Evolutionary conservation across 2,329 filamentous ascomycete genomes (phyloP), one percentile per base, ranked within the genome.

Genomic region (Diaporthe amygdali): DNA sequence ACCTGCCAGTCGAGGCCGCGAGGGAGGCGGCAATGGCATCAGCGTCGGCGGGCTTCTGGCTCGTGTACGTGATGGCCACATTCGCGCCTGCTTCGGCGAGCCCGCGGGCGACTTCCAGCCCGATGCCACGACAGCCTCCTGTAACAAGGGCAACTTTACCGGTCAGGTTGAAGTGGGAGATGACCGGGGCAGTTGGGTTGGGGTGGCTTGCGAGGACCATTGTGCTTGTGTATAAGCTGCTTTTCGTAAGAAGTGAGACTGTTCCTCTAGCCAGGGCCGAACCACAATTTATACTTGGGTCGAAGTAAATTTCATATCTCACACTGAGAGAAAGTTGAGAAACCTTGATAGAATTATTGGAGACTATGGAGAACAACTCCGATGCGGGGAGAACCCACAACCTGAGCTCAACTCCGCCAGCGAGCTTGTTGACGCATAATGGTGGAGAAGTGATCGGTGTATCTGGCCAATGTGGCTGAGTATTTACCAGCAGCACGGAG

Each of bases 21-120:
- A 66, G 32, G 25, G 68, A 47, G 56, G 77, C 74, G 15, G 72
- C 55, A 20, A 74, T 71, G 2, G 78, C 79, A 37, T 77, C 75
- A 12, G 77, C 78, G 12, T 79, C 75, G 37, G 73, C 71, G 1
- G 75, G 71, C 9, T 74, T 71, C n/a, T 79, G 79, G 61, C 76
- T 77, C 3, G 74, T 73, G 71, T 81, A 82, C 1, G 80, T 77
- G 56, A 81, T 76, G 44, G 75, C 78, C 9, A 80, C 76, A 20
- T 78, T 75, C 9, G 76, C 76, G 22, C 77, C 77, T 56, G 76
- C 76, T 56, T 79, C 78, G 20, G 73, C 75, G 14, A 80, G 74
- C 1, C 78, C 77, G 44, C 77, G 75, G 37, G 77, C 78, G 20
- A 79, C 76, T 55, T 79, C 77, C 20, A 80, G 74, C 15, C 78